Base-by-base conservation (phyloP, 805 yeast genomes). In the Starmera pachycereana region DNA sequence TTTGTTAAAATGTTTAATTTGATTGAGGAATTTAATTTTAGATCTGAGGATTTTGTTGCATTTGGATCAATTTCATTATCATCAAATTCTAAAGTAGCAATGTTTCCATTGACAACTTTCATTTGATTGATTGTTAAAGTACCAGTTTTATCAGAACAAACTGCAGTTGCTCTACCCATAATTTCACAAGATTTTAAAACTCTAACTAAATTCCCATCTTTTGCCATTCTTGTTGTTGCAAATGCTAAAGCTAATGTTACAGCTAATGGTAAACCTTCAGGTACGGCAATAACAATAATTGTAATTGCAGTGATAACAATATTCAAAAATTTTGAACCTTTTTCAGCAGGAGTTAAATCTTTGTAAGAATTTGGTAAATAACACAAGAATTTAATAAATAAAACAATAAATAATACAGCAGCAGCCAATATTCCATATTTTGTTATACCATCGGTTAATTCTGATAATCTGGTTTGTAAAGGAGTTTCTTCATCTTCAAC, bases 221-320 rank as follows among this genome's bases (percentile, higher is more conserved):
- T 83, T 16, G 95, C 88, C 99, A 92, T 92, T 62, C 97, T 75
- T 9, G 96, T 89, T 3, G 98, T 92, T 2, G 99, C 98, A 67
- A 92, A 92, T 0, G 98, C 98, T 49, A 92, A 68, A 0, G 98
- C 96, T 36, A 92, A 69, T 1, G 99, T 92, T 13, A 92, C 98
- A 2, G 99, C 99, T 41, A 92, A 68, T 1, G 99, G 99, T 42
- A 92, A 72, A 45, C 99, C 99, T 63, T 92, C 99, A 4, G 99
- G 99, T n/a, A 92, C 96, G 0, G 98, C 99, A 38, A 92, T 98
- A 12, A 90, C 98, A 27, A 92, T 78, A 50, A 92, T 74, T 0
- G 98, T 88, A 44, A 92, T 83, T 1, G 97, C 82, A 19, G 92
- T 86, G 53, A 92, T 92, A 44, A 92, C 68, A 41, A 90, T 84